Evolutionary conservation across 2,329 filamentous ascomycete species (phyloP), one percentile per base, ranked within the genome.

Genomic region (Trichophyton mentagrophytes): DNA sequence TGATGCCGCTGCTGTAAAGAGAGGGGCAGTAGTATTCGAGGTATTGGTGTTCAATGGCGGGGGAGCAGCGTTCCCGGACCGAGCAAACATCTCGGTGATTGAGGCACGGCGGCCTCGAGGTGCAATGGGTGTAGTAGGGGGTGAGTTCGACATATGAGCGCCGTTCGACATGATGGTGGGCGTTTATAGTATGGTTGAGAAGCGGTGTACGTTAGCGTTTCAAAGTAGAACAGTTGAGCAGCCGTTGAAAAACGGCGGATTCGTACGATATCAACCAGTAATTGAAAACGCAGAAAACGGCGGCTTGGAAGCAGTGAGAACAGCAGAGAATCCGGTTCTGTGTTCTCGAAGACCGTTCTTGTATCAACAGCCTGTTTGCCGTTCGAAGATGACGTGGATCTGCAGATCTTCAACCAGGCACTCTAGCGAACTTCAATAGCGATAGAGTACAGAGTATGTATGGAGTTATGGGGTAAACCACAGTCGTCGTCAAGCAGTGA

Each of bases 11-110:
- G 69, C 67, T 60, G 68, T 61, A 81, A 82, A 64, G 66, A 66
- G 60, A 8, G 64, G 51, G 30, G 62, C 62, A 17, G 60, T 60
- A 58, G 60, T 60, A 58, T 80, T 79, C 67, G 78, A 80, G 7
- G 65, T 83, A 77, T 64, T 79, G 76, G 71, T 85, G 20, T 56
- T 86, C 62, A 87, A 77, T 59, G 72, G 68, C 63, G 74, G 61
- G 0, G 62, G 65, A 51, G 55, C 63, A 49, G 9, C 60, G 30
- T 62, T 64, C 33, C 65, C 68, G 9, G 69, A 64, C 61, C 66
- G 71, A 46, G 72, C 65, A 64, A 77, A 73, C 61, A 77, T 69
- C 58, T 77, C 76, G 60, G 72, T 66, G 30, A 79, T 69, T 56
- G 79, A 80, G 53, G 75, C 71, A 60, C 78, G 77, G 62, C 79